These are phyloP conservation scores for Chlamydomonas applanata DNA, from an alignment of 139 green algal species.

Conservation along the genomic window DNA sequence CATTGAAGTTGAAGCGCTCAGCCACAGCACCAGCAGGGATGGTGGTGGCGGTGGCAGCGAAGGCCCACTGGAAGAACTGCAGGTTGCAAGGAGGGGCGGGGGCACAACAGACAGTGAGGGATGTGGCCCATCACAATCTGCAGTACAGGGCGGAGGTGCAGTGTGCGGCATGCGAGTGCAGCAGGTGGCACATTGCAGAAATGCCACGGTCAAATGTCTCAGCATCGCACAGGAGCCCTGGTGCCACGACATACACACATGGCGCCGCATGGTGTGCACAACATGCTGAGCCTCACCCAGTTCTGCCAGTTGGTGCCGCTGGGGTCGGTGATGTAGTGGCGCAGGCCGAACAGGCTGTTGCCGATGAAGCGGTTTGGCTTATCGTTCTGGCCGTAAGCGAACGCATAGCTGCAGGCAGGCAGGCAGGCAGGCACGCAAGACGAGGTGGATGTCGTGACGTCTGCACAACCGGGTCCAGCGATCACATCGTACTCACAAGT, in stretches of 20 bases:
- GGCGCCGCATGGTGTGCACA: too few species aligned
- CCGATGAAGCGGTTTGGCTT: slow-evolving; percentile 67
- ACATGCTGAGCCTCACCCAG: not conserved
- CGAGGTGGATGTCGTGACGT: too few species aligned
- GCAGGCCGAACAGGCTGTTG: slow-evolving; percentile 40
- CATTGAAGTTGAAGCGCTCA: slow-evolving; percentile 71
- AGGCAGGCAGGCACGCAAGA: too few species aligned
- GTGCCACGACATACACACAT: too few species aligned
- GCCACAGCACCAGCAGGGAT: slow-evolving; percentile 69
- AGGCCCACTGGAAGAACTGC: slow-evolving; percentile 75
- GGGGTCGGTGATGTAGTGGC: not conserved
- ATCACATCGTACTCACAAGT: too few species aligned
- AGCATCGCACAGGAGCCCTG: too few species aligned
- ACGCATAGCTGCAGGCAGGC: slow-evolving; percentile 49
- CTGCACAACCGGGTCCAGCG: not conserved
- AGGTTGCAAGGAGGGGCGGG: not conserved
- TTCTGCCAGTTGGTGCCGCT: not conserved
- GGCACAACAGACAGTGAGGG: not conserved
- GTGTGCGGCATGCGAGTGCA: too few species aligned
- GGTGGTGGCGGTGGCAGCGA: slow-evolving; percentile 66
- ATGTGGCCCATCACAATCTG: not conserved
- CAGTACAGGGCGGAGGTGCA: too few species aligned
- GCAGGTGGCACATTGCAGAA: too few species aligned
- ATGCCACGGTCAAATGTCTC: too few species aligned
- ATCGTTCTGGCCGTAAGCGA: slow-evolving; percentile 61